These are phyloP conservation scores for Cutaneotrichosporon cutaneum DNA, from an alignment of 1,284 basidiomycete species.

Conservation along the genomic window DNA sequence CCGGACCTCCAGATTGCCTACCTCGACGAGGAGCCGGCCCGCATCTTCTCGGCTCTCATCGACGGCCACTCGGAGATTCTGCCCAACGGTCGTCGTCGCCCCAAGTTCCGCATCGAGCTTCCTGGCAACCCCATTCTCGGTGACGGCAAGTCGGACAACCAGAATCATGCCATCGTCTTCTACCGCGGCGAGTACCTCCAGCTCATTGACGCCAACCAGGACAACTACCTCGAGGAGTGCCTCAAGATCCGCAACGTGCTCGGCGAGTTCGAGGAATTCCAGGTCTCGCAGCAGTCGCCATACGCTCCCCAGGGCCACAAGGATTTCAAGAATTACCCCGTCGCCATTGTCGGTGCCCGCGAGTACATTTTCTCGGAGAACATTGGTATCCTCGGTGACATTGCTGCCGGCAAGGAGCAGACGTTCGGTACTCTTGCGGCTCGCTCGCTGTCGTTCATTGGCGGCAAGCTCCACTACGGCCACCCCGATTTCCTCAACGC, in stretches of 20 bases:
- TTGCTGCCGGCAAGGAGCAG: slow-evolving; percentile 98
- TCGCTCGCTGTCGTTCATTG: slow-evolving; percentile 92
- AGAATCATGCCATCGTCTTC: slow-evolving; percentile 99
- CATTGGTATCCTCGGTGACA: slow-evolving; percentile 97
- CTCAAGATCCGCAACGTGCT: slow-evolving; percentile 99
- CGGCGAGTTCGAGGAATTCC: slow-evolving; percentile 94
- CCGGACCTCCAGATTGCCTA: slow-evolving; percentile 98
- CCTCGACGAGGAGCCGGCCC: slow-evolving; percentile 89
- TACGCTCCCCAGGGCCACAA: slow-evolving; percentile 84
- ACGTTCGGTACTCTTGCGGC: slow-evolving; percentile 98
- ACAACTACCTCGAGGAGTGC: slow-evolving; percentile 99
- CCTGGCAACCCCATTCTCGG: slow-evolving; percentile 98
- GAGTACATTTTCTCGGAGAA: slow-evolving; percentile 99
- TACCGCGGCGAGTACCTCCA: slow-evolving; percentile 98
- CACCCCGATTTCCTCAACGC: slow-evolving; percentile 98
- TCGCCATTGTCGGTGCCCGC: slow-evolving; percentile 96
- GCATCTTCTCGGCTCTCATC: slow-evolving; percentile 93
- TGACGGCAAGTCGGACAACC: slow-evolving; percentile 99
- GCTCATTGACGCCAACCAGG: slow-evolving; percentile 99
- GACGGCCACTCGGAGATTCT: slow-evolving; percentile 97
- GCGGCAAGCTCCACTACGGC: slow-evolving; percentile 98
- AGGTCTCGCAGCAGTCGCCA: slow-evolving; percentile 75
- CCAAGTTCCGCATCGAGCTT: slow-evolving; percentile 98
- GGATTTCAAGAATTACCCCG: slow-evolving; percentile 83
- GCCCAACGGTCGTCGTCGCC: slow-evolving; percentile 79